Conservation (phyloP, 306 rosid genomes). For the Mimosa pudica region DNA sequence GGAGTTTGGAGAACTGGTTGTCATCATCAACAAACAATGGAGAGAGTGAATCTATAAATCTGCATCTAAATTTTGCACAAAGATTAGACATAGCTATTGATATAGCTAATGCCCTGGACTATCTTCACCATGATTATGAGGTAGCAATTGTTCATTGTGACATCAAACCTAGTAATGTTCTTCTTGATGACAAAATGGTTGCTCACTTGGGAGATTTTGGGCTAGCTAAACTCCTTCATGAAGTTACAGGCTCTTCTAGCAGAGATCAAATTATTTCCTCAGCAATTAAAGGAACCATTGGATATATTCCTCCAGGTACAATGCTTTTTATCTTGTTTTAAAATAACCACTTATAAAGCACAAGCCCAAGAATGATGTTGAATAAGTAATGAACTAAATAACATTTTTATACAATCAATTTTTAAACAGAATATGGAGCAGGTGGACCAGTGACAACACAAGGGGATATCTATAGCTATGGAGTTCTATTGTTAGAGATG, state of each 20-base stretch:
- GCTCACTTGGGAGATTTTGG: conserved; percentile 55
- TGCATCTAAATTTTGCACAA: conserved; percentile 11
- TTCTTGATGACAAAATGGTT: conserved; percentile 39
- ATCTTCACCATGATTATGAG: conserved; percentile 41
- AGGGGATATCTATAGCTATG: conserved; percentile 44
- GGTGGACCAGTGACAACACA: conserved; percentile 13
- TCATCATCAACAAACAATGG: not conserved
- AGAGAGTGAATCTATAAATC: not conserved
- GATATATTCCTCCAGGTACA: conserved; percentile 43
- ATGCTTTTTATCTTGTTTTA: not conserved
- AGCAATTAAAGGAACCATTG: conserved; percentile 36
- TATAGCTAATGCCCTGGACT: conserved; percentile 45
- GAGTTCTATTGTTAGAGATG: conserved; percentile 40
- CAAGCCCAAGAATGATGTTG: not conserved
- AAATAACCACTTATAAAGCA: not conserved
- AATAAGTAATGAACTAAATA: not conserved
- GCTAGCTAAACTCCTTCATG: conserved; percentile 42
- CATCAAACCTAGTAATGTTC: conserved; percentile 53
- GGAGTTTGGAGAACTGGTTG: conserved; percentile 45
- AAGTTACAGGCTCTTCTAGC: not conserved
- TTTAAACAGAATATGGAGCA: conserved; percentile 35
- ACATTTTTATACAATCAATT: not conserved
- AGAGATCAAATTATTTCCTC: conserved; percentile 25
- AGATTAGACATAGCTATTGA: conserved; percentile 46
- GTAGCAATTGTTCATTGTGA: conserved; percentile 46